Evolutionary conservation across 768 basidiomycete species (phyloP), one percentile per base, ranked within the genome.

Genomic region (Tulasnella calospora): DNA sequence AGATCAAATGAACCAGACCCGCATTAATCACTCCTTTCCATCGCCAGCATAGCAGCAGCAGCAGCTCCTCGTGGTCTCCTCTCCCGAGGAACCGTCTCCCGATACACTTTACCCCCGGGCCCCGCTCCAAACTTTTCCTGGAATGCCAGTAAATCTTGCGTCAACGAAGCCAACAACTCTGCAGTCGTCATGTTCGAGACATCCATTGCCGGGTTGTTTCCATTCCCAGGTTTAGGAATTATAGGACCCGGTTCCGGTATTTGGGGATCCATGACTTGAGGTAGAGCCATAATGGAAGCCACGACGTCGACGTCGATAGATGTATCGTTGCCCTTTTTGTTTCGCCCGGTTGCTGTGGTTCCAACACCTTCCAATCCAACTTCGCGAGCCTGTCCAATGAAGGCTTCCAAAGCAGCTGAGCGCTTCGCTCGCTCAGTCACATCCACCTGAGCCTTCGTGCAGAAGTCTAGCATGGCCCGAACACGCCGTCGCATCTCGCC

Each of bases 81-180:
- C 69, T 78, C 77, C 6, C 77, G 61, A 30, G 69, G 70, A 46
- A 55, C 71, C 13, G 70, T 72, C 67, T 78, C 77, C 46, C 77
- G 71, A 38, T 80, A 80, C 35, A 80, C 78, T 69, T 80, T 80
- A 5, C 79, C 79, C 36, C 78, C 79, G 0, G 71, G 61, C 12
- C 79, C 79, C 30, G 79, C 79, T 17, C 79, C 79, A 75, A 80
- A 80, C 72, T 51, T 69, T 38, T 80, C 79, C 79, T 80, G 79
- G 73, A 80, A 80, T 4, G 73, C 35, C 27, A 80, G 71, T 27
- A 80, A 72, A 30, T 79, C 79, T 35, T 77, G 70, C 10, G 79
- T 80, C 23, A 80, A 74, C 38, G 80, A 70, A 38, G 80, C 79
- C 38, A 80, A 47, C 35, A 78, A 38, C 74, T 80, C 67, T 35